Evolutionary conservation across 345 rosid species (phyloP), one percentile per base, ranked within the genome.

Genomic region (Heritiera littoralis): DNA sequence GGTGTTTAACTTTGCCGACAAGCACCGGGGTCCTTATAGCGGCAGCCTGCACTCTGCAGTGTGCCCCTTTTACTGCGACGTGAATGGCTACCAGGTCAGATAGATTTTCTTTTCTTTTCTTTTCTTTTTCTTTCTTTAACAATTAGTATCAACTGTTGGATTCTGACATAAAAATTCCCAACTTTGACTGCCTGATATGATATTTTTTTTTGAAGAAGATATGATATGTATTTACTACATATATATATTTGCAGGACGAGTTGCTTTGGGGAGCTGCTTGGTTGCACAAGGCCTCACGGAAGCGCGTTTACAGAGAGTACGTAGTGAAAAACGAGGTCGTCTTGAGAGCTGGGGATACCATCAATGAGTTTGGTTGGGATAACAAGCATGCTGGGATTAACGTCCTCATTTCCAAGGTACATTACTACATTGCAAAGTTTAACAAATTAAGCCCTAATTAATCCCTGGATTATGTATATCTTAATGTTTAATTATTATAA

Each of bases 201-300:
- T 23, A 23, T 23, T 23, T 23, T 23, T 23, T 23, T 23, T 23
- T 23, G 28, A 23, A 23, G 28, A 23, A 23, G 28, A 23, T 35
- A 9, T 11, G n/a, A 72, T 70, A 35, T 35, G 3, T 35, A 35
- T 35, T 1, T 3, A 35, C 3, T 35, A 35, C 38, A 35, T 35
- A 35, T 35, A 35, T 35, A 5, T 38, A 18, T 40, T 45, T 18
- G 49, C 63, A 95, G 99, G 99, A 96, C 68, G 99, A 96, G 89
- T 85, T 96, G 84, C 89, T 96, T 10, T 96, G 99, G 99, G 98
- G 88, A 20, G 97, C 99, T 11, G 95, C 97, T 56, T 96, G 99
- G 99, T 66, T 96, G 69, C 98, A 92, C 84, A 96, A 88, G 83
- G 99, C 99, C 43, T 94, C 99, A 8, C 84, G 90, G 83, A 85